These are phyloP conservation scores for Mycena albidolilacea DNA, from an alignment of 768 basidiomycete genomes.

Conservation along the genomic window DNA sequence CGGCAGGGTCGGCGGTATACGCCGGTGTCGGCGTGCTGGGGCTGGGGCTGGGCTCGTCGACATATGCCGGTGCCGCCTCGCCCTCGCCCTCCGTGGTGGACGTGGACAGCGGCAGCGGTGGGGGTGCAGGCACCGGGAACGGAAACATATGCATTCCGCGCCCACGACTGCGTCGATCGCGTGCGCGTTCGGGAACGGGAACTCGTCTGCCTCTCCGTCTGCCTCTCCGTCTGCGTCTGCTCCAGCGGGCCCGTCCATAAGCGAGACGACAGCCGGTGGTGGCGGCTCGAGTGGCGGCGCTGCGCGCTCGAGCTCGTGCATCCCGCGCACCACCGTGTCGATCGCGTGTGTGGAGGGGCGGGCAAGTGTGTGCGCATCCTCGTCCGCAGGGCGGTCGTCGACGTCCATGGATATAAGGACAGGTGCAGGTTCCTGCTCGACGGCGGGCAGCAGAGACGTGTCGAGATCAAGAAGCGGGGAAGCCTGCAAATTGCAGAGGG, in stretches of 20 bases:
- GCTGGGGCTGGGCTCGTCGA: too few species aligned
- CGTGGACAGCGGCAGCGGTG: too few species aligned
- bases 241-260: too few species aligned
- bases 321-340: background rate
- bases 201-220: background rate
- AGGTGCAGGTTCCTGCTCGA: too few species aligned
- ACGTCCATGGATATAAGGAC: background rate
- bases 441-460: too few species aligned
- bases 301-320: background rate
- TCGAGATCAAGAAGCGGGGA: too few species aligned
- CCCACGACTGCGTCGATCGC: conserved; percentile 23
- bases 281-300: background rate
- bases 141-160: conserved; percentile 2
- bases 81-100: too few species aligned
- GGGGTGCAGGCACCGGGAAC: background rate
- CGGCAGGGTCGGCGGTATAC: too few species aligned
- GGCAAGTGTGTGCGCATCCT: background rate
- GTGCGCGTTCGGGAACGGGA: background rate
- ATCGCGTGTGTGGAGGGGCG: background rate
- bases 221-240: background rate
- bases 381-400: background rate
- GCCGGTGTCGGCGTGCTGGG: too few species aligned
- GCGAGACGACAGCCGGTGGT: background rate
- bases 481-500: too few species aligned
- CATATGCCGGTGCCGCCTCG: too few species aligned